Evolutionary conservation across 768 basidiomycete species (phyloP).

Genomic region (Tremella fuciformis): DNA sequence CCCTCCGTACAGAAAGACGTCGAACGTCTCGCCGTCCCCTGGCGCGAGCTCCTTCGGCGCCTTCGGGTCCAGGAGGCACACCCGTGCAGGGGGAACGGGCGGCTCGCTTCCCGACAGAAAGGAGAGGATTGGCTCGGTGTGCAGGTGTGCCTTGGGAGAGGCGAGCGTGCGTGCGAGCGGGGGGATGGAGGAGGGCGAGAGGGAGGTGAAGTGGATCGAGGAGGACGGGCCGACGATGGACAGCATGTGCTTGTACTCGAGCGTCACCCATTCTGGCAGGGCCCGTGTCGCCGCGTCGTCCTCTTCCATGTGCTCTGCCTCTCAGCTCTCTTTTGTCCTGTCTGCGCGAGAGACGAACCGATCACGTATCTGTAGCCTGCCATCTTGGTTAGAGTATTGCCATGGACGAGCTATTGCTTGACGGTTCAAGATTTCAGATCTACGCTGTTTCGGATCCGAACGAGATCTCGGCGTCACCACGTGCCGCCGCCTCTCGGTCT

Average conservation of each 20-base stretch:
- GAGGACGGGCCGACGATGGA: constrained; percentile 65
- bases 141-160: constrained; percentile 55
- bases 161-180: constrained; percentile 57
- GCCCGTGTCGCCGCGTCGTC: constrained; percentile 76
- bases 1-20: constrained; percentile 83
- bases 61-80: constrained; percentile 93
- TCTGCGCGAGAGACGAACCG: no score
- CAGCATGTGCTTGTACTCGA: constrained; percentile 84
- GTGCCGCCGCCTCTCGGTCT: not conserved
- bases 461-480: no score
- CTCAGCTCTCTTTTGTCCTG: no score
- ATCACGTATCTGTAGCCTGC: no score
- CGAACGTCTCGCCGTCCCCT: constrained; percentile 71
- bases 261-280: constrained; percentile 72
- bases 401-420: no score
- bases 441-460: no score
- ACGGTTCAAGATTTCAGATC: no score
- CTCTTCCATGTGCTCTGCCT: constrained; percentile 61
- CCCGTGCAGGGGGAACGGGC: constrained; percentile 58
- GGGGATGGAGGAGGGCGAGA: constrained; percentile 67
- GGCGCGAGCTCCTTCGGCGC: constrained; percentile 68
- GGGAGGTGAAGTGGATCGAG: constrained; percentile 76
- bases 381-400: no score
- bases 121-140: constrained; percentile 55
- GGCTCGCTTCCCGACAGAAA: constrained; percentile 45